These are phyloP conservation scores for Paecilomyces niveus DNA, from an alignment of 2,329 filamentous ascomycete genomes.

Conservation along the genomic window DNA sequence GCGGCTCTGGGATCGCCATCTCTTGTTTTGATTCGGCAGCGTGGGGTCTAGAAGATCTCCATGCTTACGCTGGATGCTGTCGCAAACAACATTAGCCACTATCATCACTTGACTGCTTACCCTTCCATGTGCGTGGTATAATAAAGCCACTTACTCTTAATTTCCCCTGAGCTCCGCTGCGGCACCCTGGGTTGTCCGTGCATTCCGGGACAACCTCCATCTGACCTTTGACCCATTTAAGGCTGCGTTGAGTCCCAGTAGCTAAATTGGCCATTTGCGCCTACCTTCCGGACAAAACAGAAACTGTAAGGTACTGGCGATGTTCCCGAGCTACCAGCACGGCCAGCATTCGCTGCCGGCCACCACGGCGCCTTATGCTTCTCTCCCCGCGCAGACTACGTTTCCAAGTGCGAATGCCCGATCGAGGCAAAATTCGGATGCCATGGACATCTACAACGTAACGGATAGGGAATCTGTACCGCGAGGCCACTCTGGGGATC, in stretches of 20 bases:
- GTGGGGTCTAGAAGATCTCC: not conserved
- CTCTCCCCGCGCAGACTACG: constrained; percentile 19
- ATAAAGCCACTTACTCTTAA: not conserved
- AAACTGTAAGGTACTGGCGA: constrained; percentile 6
- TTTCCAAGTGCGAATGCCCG: constrained; percentile 18
- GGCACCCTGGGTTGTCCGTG: not conserved
- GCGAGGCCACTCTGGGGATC: constrained; percentile 12
- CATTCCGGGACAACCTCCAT: not conserved
- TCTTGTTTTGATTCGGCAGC: constrained; percentile 3
- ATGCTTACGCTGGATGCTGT: not conserved
- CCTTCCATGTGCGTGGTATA: not conserved
- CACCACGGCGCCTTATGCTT: constrained; percentile 13
- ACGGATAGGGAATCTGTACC: constrained; percentile 22
- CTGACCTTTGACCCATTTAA: not conserved
- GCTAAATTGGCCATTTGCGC: not conserved
- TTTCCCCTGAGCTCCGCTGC: not conserved
- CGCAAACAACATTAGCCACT: not conserved
- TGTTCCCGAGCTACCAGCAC: constrained; percentile 14
- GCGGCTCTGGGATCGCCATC: not conserved
- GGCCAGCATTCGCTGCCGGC: constrained; percentile 13
- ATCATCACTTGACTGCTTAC: not conserved
- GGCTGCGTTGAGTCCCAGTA: not conserved
- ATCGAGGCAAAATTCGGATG: constrained; percentile 27
- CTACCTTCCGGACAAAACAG: not conserved
- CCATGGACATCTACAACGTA: constrained; percentile 28